phyloP scores from a whole-genome alignment of 129 eudicot genomes.

The Pseudognaphalium luteoalbum region DNA sequence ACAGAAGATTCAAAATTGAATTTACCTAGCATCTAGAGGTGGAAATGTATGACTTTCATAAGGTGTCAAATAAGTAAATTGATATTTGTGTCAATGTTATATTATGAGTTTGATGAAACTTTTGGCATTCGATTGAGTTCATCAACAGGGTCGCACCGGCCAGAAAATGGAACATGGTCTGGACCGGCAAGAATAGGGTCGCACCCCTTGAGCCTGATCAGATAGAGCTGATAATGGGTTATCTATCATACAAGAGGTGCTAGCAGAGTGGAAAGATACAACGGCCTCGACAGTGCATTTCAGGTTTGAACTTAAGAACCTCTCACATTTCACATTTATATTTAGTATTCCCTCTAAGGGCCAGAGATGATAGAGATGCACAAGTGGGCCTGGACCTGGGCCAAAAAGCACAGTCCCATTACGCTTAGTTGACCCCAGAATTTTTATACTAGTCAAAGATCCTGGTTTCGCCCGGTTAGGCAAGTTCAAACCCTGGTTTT shows the following conservation, averaged over 20 bases:
- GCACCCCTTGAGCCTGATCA: slow-evolving; percentile 49
- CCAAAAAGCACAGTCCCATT: not conserved
- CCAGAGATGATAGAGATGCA: not conserved
- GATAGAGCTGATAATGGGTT: slow-evolving; percentile 46
- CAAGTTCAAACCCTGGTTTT: not conserved
- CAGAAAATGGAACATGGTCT: slow-evolving; percentile 44
- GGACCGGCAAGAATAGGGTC: slow-evolving; percentile 41
- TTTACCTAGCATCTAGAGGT: not conserved
- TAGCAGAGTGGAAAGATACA: slow-evolving; percentile 32
- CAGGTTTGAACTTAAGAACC: slow-evolving; percentile 25
- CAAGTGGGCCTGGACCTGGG: not conserved
- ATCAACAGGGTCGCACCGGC: slow-evolving; percentile 22
- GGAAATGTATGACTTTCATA: no score
- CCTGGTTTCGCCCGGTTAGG: no score
- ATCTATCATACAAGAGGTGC: slow-evolving; percentile 43
- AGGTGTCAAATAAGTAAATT: no score
- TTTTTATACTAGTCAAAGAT: no score
- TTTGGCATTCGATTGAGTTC: not conserved
- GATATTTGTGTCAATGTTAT: not conserved
- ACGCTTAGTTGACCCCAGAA: no score
- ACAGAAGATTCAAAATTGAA: not conserved
- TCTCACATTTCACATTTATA: not conserved
- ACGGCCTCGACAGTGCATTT: slow-evolving; percentile 45
- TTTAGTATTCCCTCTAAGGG: not conserved
- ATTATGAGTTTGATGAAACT: not conserved